Conservation (phyloP, 75 land plant genomes). For the Pinus tabuliformis region DNA sequence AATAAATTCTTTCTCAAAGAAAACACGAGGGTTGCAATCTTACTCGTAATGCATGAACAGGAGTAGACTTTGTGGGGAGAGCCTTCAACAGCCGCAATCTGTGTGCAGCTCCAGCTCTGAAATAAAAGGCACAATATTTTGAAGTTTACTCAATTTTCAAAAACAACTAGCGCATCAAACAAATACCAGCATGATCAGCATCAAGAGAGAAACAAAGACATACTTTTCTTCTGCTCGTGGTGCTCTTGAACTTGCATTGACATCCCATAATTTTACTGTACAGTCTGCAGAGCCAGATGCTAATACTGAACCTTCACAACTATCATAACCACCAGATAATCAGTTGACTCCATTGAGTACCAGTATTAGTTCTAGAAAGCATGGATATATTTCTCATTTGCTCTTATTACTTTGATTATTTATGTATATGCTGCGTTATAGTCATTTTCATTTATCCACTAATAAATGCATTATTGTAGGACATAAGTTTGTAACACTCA, state of each 20-base stretch:
- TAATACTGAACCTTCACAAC: constrained; percentile 91
- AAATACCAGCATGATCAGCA: background rate
- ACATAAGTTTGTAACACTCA: no score
- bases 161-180: background rate
- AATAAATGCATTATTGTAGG: no score
- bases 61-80: constrained; percentile 94
- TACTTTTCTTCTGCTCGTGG: constrained; percentile 78
- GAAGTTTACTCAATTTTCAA: background rate
- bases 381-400: no score
- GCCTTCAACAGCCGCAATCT: constrained; percentile 82
- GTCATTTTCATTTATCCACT: no score
- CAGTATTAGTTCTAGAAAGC: no score
- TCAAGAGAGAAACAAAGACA: constrained; percentile 4
- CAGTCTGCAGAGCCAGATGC: constrained; percentile 98
- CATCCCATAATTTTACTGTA: constrained; percentile 96
- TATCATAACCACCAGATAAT: constrained; percentile 25
- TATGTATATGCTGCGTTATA: no score
- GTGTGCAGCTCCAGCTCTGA: constrained; percentile 46
- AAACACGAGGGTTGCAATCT: background rate
- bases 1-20: background rate
- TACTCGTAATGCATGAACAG: constrained; percentile 78
- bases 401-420: no score
- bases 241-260: constrained; percentile 73
- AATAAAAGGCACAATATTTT: constrained; percentile 4
- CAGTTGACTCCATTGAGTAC: background rate